A percentile compares a stretch with the other conserved stretches of the same genome.
Evolutionary conservation across 805 yeast species (phyloP).

Genomic region (Lachancea nothofagi): DNA sequence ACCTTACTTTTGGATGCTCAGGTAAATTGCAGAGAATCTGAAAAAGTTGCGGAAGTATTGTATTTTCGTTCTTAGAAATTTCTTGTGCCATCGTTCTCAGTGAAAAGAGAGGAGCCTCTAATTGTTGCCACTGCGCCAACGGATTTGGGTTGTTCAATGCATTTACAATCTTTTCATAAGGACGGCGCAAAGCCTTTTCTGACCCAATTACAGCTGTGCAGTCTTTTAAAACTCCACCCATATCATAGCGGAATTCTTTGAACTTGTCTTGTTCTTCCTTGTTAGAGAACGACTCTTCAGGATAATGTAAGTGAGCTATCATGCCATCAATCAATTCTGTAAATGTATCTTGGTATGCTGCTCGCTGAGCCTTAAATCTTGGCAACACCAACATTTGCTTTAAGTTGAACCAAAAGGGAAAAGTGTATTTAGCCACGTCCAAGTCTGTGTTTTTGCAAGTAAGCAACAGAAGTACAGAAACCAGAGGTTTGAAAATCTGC

Average conservation of each 20-base stretch:
- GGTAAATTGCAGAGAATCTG: constrained; percentile 59
- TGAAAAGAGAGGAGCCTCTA: constrained; percentile 86
- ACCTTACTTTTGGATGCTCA: constrained; percentile 79
- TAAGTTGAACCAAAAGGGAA: constrained; percentile 84
- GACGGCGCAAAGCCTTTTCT: constrained; percentile 59
- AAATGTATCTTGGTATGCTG: constrained; percentile 21
- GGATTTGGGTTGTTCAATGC: constrained; percentile 30
- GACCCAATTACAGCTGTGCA: constrained; percentile 91
- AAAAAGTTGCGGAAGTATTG: constrained; percentile 61
- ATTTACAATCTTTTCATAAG: constrained; percentile 53
- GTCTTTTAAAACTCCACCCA: constrained; percentile 96
- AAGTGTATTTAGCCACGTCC: constrained; percentile 84
- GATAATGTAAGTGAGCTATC: constrained; percentile 71
- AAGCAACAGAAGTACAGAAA: constrained; percentile 64
- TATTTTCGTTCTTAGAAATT: constrained; percentile 60
- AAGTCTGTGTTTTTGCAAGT: constrained; percentile 74
- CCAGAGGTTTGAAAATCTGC: constrained; percentile 61
- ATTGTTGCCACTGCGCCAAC: constrained; percentile 61
- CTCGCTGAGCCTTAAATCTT: constrained; percentile 27
- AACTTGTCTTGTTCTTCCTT: constrained; percentile 91
- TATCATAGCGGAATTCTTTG: constrained; percentile 87
- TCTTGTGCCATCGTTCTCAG: constrained; percentile 94
- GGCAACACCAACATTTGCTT: constrained; percentile 50
- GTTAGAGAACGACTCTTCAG: constrained; percentile 52
- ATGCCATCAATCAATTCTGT: constrained; percentile 30